A percentile compares a stretch with the other conserved stretches of the same genome.
Conservation (phyloP, 2,329 filamentous ascomycete species). For the Zarea fungicola region DNA sequence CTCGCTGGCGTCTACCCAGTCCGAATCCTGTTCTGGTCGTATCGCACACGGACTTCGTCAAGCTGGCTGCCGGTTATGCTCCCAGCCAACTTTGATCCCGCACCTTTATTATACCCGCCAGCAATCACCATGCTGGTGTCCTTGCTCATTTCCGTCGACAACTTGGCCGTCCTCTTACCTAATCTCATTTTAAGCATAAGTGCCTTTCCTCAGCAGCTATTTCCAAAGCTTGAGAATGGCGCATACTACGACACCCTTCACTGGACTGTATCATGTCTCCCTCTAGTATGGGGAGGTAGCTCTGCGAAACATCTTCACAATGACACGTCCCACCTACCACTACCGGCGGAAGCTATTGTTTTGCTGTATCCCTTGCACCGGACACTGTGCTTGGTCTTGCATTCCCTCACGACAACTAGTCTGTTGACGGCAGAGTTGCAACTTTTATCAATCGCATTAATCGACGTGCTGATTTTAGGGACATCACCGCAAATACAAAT, state of each 20-base stretch:
- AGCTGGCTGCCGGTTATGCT: constrained; percentile 44
- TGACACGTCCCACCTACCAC: constrained; percentile 17
- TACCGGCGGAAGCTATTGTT: constrained; percentile 54
- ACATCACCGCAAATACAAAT: constrained; percentile 78
- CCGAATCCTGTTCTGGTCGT: constrained; percentile 48
- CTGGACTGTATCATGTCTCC: constrained; percentile 71
- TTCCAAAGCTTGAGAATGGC: constrained; percentile 57
- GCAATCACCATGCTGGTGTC: constrained; percentile 71
- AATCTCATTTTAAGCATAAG: constrained; percentile 79
- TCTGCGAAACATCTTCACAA: constrained; percentile 34
- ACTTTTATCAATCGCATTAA: constrained; percentile 73
- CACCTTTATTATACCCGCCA: constrained; percentile 82
- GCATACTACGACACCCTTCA: constrained; percentile 63
- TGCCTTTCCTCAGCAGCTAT: constrained; percentile 65
- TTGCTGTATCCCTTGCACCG: constrained; percentile 81
- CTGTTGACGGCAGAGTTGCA: constrained; percentile 83
- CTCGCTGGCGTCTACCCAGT: constrained; percentile 54
- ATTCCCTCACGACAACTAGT: constrained; percentile 82
- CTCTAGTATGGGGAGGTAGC: constrained; percentile 40
- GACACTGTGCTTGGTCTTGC: constrained; percentile 65
- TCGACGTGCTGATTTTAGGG: constrained; percentile 75
- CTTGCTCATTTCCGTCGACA: constrained; percentile 62
- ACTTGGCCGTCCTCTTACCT: constrained; percentile 59
- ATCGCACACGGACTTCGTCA: constrained; percentile 34
- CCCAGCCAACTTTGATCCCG: constrained; percentile 80